These are phyloP conservation scores for Royoungia palumana DNA, from an alignment of 768 basidiomycete genomes.

Conservation along the genomic window DNA sequence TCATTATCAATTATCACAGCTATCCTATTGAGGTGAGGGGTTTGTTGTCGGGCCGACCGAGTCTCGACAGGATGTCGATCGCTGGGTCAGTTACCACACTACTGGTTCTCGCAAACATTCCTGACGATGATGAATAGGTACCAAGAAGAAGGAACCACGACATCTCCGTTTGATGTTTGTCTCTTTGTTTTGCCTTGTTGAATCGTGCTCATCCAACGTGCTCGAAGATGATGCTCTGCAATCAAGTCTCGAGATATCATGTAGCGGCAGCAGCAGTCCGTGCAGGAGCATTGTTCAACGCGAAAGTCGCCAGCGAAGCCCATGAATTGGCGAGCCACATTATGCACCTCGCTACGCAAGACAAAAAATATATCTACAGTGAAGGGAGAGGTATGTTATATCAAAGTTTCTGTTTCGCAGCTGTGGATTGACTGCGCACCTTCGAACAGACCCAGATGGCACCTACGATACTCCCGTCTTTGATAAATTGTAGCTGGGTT, in stretches of 20 bases:
- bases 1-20: conserved; percentile 85
- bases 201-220: neutral
- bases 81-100: conserved; percentile 38
- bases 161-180: conserved; percentile 73
- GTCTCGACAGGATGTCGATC: conserved; percentile 49
- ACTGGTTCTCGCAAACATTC: neutral
- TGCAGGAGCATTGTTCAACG: conserved; percentile 50
- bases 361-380: conserved; percentile 56
- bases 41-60: conserved; percentile 54
- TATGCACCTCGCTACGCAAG: conserved; percentile 58
- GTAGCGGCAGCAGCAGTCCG: conserved; percentile 61
- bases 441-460: conserved; percentile 31
- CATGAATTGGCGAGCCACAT: conserved; percentile 56
- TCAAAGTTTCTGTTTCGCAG: no score
- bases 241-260: conserved; percentile 64
- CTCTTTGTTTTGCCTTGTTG: neutral
- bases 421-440: neutral
- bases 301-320: conserved; percentile 52
- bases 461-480: conserved; percentile 50
- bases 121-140: conserved; percentile 34
- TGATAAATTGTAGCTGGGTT: neutral
- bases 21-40: conserved; percentile 73
- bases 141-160: conserved; percentile 74
- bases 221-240: conserved; percentile 68
- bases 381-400: conserved; percentile 52